Conservation (phyloP, 805 yeast species). For the Metschnikowia continentalis region DNA sequence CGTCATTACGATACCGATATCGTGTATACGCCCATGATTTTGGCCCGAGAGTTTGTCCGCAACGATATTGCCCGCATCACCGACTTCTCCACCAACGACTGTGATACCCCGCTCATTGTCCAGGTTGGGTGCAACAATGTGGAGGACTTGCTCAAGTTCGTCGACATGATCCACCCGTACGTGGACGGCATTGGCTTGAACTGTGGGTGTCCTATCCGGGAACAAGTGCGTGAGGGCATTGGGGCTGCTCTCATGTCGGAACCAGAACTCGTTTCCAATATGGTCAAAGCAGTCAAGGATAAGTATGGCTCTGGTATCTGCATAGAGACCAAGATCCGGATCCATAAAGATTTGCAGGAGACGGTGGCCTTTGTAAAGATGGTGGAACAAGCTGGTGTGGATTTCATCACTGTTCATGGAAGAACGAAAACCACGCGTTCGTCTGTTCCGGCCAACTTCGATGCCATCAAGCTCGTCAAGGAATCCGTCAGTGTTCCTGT, state of each 20-base stretch:
- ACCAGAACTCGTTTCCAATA: slow-evolving; percentile 70
- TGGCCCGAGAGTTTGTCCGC: slow-evolving; percentile 91
- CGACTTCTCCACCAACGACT: slow-evolving; percentile 77
- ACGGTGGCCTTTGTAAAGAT: slow-evolving; percentile 68
- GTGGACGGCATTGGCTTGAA: slow-evolving; percentile 93
- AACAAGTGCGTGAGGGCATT: slow-evolving; percentile 91
- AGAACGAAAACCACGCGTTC: slow-evolving; percentile 82
- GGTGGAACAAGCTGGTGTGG: slow-evolving; percentile 86
- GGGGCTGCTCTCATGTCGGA: slow-evolving; percentile 93
- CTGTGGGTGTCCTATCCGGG: slow-evolving; percentile 97
- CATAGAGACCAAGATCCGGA: slow-evolving; percentile 87
- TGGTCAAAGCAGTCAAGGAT: slow-evolving; percentile 80
- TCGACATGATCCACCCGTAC: slow-evolving; percentile 83
- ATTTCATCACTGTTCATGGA: slow-evolving; percentile 92
- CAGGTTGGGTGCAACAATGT: slow-evolving; percentile 90
- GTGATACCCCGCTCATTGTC: slow-evolving; percentile 70
- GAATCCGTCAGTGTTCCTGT: slow-evolving; percentile 65
- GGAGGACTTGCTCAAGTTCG: slow-evolving; percentile 74
- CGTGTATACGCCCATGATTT: slow-evolving; percentile 92
- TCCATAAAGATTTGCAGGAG: slow-evolving; percentile 69
- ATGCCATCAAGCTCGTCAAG: slow-evolving; percentile 68
- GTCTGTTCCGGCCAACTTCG: slow-evolving; percentile 75
- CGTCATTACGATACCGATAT: slow-evolving; percentile 73
- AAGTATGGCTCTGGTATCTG: slow-evolving; percentile 69
- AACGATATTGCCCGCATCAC: slow-evolving; percentile 73